These are phyloP conservation scores for Trametes meyenii DNA, from an alignment of 768 basidiomycete species.

Conservation along the genomic window DNA sequence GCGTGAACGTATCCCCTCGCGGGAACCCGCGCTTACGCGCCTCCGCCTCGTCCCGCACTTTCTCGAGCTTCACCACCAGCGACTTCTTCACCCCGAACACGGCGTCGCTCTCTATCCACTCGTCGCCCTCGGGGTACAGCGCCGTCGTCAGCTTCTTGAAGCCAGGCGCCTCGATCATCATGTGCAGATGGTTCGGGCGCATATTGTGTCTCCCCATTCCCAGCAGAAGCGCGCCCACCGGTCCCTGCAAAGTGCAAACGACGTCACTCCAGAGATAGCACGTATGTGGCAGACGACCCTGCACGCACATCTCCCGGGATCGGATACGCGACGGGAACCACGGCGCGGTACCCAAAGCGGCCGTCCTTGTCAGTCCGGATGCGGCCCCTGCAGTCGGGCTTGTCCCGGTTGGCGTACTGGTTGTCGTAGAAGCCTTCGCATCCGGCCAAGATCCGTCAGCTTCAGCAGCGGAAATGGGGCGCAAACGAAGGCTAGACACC, in stretches of 20 bases:
- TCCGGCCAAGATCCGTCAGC: slow-evolving; percentile 17
- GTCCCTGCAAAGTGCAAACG: slow-evolving; percentile 51
- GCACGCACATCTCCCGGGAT: slow-evolving; percentile 66
- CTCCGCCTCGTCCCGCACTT: slow-evolving; percentile 55
- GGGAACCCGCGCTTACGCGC: slow-evolving; percentile 59
- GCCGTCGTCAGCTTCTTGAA: slow-evolving; percentile 75
- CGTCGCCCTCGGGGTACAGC: slow-evolving; percentile 72
- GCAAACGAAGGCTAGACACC: slow-evolving; percentile 26
- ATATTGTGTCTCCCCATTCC: slow-evolving; percentile 68
- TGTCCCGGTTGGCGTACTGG: slow-evolving; percentile 56
- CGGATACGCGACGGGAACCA: slow-evolving; percentile 73
- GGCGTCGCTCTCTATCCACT: slow-evolving; percentile 66
- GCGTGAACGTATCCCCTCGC: slow-evolving; percentile 48
- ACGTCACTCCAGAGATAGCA: slow-evolving; percentile 20
- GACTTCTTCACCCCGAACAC: slow-evolving; percentile 86
- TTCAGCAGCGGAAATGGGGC: neutral
- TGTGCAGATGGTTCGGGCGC: slow-evolving; percentile 81
- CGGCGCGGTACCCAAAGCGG: slow-evolving; percentile 67
- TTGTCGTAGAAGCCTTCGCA: slow-evolving; percentile 41
- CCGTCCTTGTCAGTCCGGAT: slow-evolving; percentile 63
- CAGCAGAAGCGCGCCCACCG: slow-evolving; percentile 65
- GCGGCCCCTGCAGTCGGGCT: slow-evolving; percentile 76
- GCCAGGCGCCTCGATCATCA: slow-evolving; percentile 71
- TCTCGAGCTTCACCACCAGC: slow-evolving; percentile 64
- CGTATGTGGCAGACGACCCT: neutral